Evolutionary conservation across 2,329 filamentous ascomycete species (phyloP), one percentile per base, ranked within the genome.

Genomic region (Raffaelea ambrosiae): DNA sequence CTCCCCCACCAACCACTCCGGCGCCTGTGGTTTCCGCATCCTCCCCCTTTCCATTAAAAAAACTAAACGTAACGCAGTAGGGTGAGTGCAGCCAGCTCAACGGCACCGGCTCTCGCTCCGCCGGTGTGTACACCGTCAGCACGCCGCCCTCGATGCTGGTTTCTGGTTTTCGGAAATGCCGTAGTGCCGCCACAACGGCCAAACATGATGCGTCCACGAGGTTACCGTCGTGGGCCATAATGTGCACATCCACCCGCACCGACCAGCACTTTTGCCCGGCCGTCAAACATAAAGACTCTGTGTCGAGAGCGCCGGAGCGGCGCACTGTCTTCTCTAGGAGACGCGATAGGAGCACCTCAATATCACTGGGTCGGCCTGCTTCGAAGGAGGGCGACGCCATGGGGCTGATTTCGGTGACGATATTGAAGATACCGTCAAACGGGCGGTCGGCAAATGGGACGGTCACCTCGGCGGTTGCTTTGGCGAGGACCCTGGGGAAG

Each of bases 401-500:
- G 43, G 91, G 88, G 53, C 86, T 88, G 58, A 98, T 80, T 64
- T 97, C 93, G 48, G 90, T 86, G 47, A 83, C 78, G 62, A 97
- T 96, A 57, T 83, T 89, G 72, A 97, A 97, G 65, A 95, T 79
- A 63, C 93, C 93, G 64, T 97, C 93, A 62, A 95, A 95, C 51
- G 90, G 91, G 54, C 91, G 84, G 67, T 97, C 91, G 46, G 84
- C 67, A 61, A 84, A 88, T 40, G 93, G 91, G 36, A 86, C 81
- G 11, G 86, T 86, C 52, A 97, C 86, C 68, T 95, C 88, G 53
- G 89, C 86, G 3, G 89, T 91, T 51, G 95, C 84, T 53, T 87
- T 86, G 48, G 85, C 88, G 51, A 94, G 71, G 50, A 96, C 79
- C 59, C 90, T 94, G 57, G 19, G 22, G 3, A 19, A 2, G 16